Evolutionary conservation across 2,329 filamentous ascomycete genomes (phyloP), one percentile per base, ranked within the genome.

Genomic region (Fusarium pseudonygamai): DNA sequence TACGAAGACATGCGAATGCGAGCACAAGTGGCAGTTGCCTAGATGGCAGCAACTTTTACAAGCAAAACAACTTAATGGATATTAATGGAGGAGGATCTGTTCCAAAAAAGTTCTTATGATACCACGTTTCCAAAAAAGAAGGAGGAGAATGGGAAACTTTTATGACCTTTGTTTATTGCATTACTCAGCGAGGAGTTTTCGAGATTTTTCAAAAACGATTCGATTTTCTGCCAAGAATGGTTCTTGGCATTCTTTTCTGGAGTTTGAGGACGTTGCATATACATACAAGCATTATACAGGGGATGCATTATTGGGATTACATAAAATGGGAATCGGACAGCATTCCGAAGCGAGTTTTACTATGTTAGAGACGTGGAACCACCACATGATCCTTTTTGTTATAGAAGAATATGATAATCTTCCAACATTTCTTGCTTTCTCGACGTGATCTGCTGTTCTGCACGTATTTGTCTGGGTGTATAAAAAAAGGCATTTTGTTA

Each of bases 1-100:
- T 84, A 84, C 62, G 76, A 82, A n/a, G 81, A 83, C 28, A 52
- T 80, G 39, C 74, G 73, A 52, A 76, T 75, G 52, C 79, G 75
- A 26, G 26, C 36, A 42, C 71, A 76, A 50, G 77, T 80, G 45
- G 69, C 74, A 47, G 76, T 75, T 49, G 72, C 69, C n/a, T 80
- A 65, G 75, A 34, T 60, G 32, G 46, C 7, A 37, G 11, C 40
- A 45, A 36, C 24, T 49, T 55, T 43, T 37, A 63, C 55, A 67
- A 52, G 45, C 40, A 32, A 47, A 28, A 53, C 20, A 39, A 61
- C 64, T 39, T 69, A 77, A 77, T 75, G 64, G 49, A 68, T 47
- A 42, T 67, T 75, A 76, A 77, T 72, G 71, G 64, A 67, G 57
- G 66, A 69, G 61, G 46, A 61, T 64, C 56, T 63, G 30, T 52